Evolutionary conservation across 768 basidiomycete genomes (phyloP), one percentile per base, ranked within the genome.

Genomic region (Russula sp.): DNA sequence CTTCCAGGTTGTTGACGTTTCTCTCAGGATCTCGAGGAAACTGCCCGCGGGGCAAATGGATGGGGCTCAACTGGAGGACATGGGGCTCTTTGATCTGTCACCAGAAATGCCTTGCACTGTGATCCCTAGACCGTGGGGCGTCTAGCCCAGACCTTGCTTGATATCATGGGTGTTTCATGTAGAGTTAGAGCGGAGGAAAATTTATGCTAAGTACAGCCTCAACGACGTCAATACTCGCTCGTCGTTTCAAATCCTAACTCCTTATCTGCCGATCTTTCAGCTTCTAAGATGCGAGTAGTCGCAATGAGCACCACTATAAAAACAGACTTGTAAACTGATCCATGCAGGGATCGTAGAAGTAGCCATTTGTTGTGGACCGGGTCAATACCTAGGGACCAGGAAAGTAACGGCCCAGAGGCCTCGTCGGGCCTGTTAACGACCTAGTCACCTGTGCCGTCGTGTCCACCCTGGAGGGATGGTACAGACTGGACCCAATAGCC

Each of bases 1-100:
- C n/a, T 34, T 39, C 7, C 25, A 29, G 25, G 25, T 29, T 29
- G 18, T 25, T 65, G 56, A 49, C 53, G 59, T 39, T 45, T 34
- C 61, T 18, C 7, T 35, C 36, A 96, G 92, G 81, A 88, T 65
- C 83, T 99, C 7, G 90, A 92, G 54, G 84, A 87, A 61, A 98
- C 97, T 0, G 69, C 82, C 35, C 85, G 97, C 43, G 96, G 97
- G 20, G 77, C 78, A 25, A 86, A 85, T 41, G 97, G 94, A 0
- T 98, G 97, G 67, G 97, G 97, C 0, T 98, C 95, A 5, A 98
- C 96, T 3, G 96, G 96, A 11, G 95, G 94, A 10, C 88, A 93
- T 70, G 74, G 64, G 0, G 61, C 50, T 35, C 61, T 62, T 39
- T 58, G 34, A 38, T 35, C 18, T 10, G 22, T 35, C 4, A 14